These are phyloP conservation scores for Salix udensis DNA, from an alignment of 345 rosid species.

Conservation along the genomic window DNA sequence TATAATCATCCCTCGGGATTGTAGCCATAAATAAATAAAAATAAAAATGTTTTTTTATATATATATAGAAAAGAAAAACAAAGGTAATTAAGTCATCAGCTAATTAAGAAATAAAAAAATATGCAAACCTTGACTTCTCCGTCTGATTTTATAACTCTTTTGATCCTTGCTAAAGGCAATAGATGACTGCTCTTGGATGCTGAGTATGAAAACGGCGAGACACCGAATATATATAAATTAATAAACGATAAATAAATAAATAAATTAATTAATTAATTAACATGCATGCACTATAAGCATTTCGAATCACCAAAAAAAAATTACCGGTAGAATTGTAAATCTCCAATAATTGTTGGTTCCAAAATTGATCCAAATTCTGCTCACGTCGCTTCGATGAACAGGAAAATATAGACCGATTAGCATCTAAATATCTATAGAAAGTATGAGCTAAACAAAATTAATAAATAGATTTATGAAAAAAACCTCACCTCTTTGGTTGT, in stretches of 20 bases:
- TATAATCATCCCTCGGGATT: too few species aligned
- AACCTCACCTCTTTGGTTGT: constrained; percentile 7
- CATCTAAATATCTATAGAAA: not conserved
- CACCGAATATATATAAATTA: not conserved
- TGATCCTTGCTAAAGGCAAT: constrained; percentile 40
- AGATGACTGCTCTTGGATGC: constrained; percentile 18
- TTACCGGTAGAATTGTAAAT: constrained; percentile 19
- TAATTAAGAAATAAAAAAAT: not conserved
- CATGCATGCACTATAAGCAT: not conserved
- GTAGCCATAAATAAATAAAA: not conserved
- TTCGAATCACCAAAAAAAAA: not conserved
- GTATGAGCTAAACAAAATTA: not conserved
- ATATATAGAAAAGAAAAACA: too few species aligned
- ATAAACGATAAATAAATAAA: not conserved
- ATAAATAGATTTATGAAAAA: not conserved
- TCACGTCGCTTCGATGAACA: not conserved
- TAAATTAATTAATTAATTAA: not conserved
- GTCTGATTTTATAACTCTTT: constrained; percentile 35
- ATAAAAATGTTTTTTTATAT: too few species aligned
- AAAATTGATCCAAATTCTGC: constrained; percentile 15
- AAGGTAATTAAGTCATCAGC: not conserved
- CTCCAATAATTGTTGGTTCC: constrained; percentile 24
- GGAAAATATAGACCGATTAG: not conserved
- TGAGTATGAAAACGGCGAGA: not conserved
- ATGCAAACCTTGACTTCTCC: constrained; percentile 32